Percentiles rank a stretch among this genome's conserved stretches.
phyloP scores from a whole-genome alignment of 1,139 yeast genomes.

The Kodamaea derodonti region DNA sequence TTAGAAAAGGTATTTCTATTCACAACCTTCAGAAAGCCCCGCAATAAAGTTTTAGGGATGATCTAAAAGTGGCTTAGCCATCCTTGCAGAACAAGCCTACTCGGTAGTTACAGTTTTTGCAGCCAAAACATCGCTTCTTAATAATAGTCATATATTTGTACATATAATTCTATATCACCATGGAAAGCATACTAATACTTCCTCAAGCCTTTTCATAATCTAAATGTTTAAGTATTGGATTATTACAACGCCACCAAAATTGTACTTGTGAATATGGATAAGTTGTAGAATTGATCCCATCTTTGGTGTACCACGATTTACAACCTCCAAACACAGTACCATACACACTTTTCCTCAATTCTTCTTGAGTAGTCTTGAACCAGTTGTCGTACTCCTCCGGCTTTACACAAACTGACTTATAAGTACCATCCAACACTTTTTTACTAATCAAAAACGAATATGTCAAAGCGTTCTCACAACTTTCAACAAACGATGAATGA shows the following conservation, averaged over 20 bases:
- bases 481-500: constrained; percentile 41
- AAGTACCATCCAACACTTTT: constrained; percentile 28
- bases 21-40: too few species aligned
- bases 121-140: too few species aligned
- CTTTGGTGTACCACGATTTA: constrained; percentile 36
- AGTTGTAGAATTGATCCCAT: constrained; percentile 29
- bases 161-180: too few species aligned
- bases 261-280: constrained; percentile 39
- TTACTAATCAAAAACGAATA: constrained; percentile 23
- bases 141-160: too few species aligned
- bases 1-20: too few species aligned
- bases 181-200: too few species aligned
- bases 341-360: constrained; percentile 29
- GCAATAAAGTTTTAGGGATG: too few species aligned
- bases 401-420: constrained; percentile 30
- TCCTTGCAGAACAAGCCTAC: too few species aligned
- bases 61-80: too few species aligned
- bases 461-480: constrained; percentile 35
- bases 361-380: constrained; percentile 27
- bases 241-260: constrained; percentile 28
- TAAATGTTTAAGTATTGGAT: constrained; percentile 29
- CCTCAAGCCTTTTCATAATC: constrained; percentile 11
- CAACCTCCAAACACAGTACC: constrained; percentile 45
- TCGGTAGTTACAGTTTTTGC: too few species aligned
- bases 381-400: constrained; percentile 33